These are phyloP conservation scores for Citrullus amarus DNA, from an alignment of 306 rosid species.

Conservation along the genomic window DNA sequence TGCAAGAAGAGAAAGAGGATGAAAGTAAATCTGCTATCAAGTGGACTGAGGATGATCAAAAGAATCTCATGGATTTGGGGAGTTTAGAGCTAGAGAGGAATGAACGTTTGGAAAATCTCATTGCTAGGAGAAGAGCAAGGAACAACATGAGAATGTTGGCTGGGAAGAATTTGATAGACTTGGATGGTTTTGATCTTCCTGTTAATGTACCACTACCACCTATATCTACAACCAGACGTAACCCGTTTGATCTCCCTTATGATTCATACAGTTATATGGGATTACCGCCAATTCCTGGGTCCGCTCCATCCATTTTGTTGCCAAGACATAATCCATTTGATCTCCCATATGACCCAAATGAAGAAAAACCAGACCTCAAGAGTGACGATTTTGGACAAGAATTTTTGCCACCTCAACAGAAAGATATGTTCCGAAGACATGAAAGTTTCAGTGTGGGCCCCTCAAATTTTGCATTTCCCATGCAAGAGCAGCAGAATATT, in stretches of 20 bases:
- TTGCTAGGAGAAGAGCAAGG: slow-evolving; percentile 82
- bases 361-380: slow-evolving; percentile 86
- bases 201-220: slow-evolving; percentile 35
- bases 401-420: slow-evolving; percentile 38
- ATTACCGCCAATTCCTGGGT: slow-evolving; percentile 89
- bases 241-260: slow-evolving; percentile 73
- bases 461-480: slow-evolving; percentile 37
- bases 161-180: slow-evolving; percentile 84
- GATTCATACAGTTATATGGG: slow-evolving; percentile 53
- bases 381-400: slow-evolving; percentile 70
- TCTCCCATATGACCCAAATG: slow-evolving; percentile 77
- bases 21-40: slow-evolving; percentile 91
- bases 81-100: slow-evolving; percentile 88
- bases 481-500: slow-evolving; percentile 42
- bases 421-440: slow-evolving; percentile 58
- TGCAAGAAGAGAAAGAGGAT: slow-evolving; percentile 64
- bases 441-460: slow-evolving; percentile 78
- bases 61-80: slow-evolving; percentile 90
- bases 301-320: slow-evolving; percentile 84
- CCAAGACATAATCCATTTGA: slow-evolving; percentile 90
- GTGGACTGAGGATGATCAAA: slow-evolving; percentile 96
- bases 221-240: slow-evolving; percentile 41
- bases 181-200: slow-evolving; percentile 54
- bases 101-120: slow-evolving; percentile 76
- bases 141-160: slow-evolving; percentile 33